Conservation (phyloP, 768 basidiomycete species). For the Trametes sanguinea region DNA sequence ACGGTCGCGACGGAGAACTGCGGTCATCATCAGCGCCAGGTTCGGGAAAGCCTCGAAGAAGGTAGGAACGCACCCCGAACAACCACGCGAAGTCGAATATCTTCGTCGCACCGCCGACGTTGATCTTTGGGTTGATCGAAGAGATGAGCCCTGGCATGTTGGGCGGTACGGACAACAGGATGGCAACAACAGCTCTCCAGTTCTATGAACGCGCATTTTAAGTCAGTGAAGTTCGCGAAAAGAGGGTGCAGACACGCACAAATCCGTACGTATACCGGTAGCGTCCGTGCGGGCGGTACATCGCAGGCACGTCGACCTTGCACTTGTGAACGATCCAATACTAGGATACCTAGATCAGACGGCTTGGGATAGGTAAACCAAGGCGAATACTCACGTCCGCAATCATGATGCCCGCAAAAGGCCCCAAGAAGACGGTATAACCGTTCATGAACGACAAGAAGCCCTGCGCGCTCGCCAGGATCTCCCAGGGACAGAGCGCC, state of each 20-base stretch:
- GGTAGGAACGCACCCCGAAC: constrained; percentile 56
- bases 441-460: constrained; percentile 81
- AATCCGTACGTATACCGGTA: constrained; percentile 79
- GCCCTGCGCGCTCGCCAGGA: constrained; percentile 62
- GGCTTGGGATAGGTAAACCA: too few species aligned
- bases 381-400: constrained; percentile 45
- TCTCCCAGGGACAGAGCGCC: constrained; percentile 87
- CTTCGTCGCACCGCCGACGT: constrained; percentile 56
- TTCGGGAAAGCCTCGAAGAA: neutral
- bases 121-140: constrained; percentile 66
- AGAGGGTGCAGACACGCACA: constrained; percentile 41
- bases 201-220: constrained; percentile 52
- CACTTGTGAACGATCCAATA: constrained; percentile 78
- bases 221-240: neutral
- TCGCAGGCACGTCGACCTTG: constrained; percentile 77
- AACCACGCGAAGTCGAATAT: constrained; percentile 78
- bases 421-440: constrained; percentile 85
- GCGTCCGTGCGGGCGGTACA: constrained; percentile 79
- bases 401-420: constrained; percentile 77
- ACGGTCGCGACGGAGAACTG: constrained; percentile 39
- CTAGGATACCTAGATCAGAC: constrained; percentile 36
- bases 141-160: constrained; percentile 77
- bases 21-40: neutral
- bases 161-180: constrained; percentile 68
- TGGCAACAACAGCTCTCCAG: constrained; percentile 74